These are phyloP conservation scores for Codiaeum variegatum DNA, from an alignment of 441 rosid species.

Conservation along the genomic window DNA sequence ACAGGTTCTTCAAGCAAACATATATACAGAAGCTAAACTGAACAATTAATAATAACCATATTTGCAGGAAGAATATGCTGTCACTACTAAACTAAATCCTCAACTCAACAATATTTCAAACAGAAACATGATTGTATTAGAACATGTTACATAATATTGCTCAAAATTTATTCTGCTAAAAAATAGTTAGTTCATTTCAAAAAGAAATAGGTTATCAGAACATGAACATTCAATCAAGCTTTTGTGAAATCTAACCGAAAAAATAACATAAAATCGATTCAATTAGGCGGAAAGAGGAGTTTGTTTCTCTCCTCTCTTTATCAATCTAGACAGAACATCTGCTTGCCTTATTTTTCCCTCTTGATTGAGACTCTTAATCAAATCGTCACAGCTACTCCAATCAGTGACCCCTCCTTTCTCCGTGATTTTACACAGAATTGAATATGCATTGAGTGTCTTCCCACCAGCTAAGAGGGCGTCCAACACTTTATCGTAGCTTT, in stretches of 20 bases:
- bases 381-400: conserved; percentile 65
- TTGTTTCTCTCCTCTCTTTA: conserved; percentile 35
- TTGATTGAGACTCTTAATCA: conserved; percentile 71
- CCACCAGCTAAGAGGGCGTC: conserved; percentile 77
- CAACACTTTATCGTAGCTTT: conserved; percentile 80
- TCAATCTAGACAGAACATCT: conserved; percentile 77
- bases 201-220: background rate
- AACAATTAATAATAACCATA: background rate
- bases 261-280: background rate
- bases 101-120: background rate
- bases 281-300: conserved; percentile 13
- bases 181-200: background rate
- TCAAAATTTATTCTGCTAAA: conserved; percentile 8
- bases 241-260: background rate
- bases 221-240: no score
- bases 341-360: conserved; percentile 94
- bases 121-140: background rate
- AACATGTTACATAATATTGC: background rate
- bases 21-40: no score
- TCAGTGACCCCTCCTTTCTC: conserved; percentile 61
- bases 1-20: no score
- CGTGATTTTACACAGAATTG: conserved; percentile 73
- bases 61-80: background rate
- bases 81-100: background rate
- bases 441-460: conserved; percentile 89